These are phyloP conservation scores for Ceratocystis harringtonii DNA, from an alignment of 2,329 filamentous ascomycete genomes.

Conservation along the genomic window DNA sequence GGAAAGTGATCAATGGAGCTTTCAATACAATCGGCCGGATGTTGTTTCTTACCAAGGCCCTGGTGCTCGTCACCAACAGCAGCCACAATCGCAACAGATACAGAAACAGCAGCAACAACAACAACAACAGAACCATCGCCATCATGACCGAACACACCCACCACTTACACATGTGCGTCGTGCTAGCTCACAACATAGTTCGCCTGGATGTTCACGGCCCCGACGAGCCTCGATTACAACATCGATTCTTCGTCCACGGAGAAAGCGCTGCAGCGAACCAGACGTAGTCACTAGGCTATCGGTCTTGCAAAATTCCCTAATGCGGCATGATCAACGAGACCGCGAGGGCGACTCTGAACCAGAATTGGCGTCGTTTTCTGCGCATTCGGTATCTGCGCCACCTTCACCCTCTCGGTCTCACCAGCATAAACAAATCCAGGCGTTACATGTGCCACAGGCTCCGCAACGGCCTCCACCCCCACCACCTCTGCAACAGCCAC, in stretches of 20 bases:
- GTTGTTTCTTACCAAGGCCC: background rate
- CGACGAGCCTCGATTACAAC: constrained; percentile 11
- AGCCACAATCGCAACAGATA: too few relatives aligned
- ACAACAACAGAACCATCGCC: background rate
- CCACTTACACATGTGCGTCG: background rate
- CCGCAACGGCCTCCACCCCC: background rate
- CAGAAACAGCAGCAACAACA: background rate
- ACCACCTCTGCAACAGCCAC: background rate
- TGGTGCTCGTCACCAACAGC: background rate
- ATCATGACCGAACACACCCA: background rate
- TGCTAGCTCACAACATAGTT: constrained; percentile 1
- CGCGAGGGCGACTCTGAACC: background rate
- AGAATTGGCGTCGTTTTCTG: background rate
- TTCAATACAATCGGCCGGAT: background rate
- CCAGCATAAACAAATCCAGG: background rate
- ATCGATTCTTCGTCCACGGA: constrained; percentile 8
- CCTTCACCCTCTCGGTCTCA: background rate
- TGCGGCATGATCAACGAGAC: background rate
- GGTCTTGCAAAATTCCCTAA: background rate
- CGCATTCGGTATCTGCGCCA: background rate
- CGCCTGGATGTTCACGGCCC: background rate
- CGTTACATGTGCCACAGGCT: background rate
- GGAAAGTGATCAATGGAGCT: background rate
- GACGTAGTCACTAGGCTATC: background rate
- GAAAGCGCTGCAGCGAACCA: constrained; percentile 12